Conservation (phyloP, 2,329 filamentous ascomycete species). For the Ophiocordyceps sinensis region DNA sequence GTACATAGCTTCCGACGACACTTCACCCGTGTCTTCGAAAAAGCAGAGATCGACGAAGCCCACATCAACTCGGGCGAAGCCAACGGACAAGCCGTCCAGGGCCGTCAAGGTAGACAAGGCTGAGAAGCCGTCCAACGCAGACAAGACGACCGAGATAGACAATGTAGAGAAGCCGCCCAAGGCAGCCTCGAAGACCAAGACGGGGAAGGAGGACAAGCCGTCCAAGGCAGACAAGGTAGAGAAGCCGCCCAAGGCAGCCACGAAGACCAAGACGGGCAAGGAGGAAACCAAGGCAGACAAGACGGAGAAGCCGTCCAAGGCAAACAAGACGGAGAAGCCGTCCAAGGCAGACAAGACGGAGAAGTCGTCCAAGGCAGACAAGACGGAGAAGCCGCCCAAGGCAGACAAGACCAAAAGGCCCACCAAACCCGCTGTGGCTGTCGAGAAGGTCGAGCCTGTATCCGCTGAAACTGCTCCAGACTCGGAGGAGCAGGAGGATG, state of each 20-base stretch:
- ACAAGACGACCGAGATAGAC: too few relatives aligned
- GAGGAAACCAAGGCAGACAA: too few relatives aligned
- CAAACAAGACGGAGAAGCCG: constrained; percentile 6
- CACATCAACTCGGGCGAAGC: constrained; percentile 9
- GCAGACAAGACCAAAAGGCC: constrained; percentile 17
- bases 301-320: too few relatives aligned
- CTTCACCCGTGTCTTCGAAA: constrained; percentile 28
- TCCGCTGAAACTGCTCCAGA: constrained; percentile 15
- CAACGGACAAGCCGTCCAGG: constrained; percentile 9
- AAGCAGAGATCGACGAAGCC: constrained; percentile 30
- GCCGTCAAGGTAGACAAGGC: too few relatives aligned
- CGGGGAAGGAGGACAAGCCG: constrained; percentile 8
- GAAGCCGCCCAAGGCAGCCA: too few relatives aligned
- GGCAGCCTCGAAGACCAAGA: too few relatives aligned
- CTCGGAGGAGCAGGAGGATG: constrained; percentile 25
- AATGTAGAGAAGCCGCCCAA: too few relatives aligned
- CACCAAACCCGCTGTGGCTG: constrained; percentile 9
- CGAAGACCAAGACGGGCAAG: constrained; percentile 4
- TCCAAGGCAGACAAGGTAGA: too few relatives aligned
- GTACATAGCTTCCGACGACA: constrained; percentile 25
- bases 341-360: constrained; percentile 7
- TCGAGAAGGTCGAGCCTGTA: constrained; percentile 12
- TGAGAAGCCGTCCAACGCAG: too few relatives aligned
- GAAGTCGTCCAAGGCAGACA: constrained; percentile 9
- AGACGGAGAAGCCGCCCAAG: constrained; percentile 9